Evolutionary conservation across 2,329 filamentous ascomycete genomes (phyloP), one percentile per base, ranked within the genome.

Genomic region (Cercospora sesami): DNA sequence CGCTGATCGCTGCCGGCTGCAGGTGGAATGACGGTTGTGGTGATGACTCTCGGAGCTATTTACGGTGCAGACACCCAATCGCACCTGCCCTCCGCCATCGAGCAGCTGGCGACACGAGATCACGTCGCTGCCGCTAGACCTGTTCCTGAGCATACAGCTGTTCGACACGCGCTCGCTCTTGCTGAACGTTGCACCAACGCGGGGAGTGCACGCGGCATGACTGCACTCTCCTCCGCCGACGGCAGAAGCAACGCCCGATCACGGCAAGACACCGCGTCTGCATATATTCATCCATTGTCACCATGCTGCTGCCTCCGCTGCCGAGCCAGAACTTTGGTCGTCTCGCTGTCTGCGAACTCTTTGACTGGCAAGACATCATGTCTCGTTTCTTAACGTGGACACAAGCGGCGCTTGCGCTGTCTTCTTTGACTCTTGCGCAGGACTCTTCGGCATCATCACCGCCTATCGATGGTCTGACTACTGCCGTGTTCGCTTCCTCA

Each of bases 371-470:
- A 12, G 26, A 26, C 53, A 31, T 28, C 30, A 74, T 74, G 73
- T 60, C 68, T 28, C 69, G 65, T 26, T 59, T 67, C 36, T 21
- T 51, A 10, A 60, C 53, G 30, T 75, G 72, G 72, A 66, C 60
- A 45, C 71, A 72, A 33, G 66, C 68, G 39, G 60, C 73, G 66
- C 69, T 75, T 64, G 69, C 73, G 10, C 28, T 69, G 21, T 72
- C 70, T 30, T 65, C 73, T 51, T 45, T 73, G 28, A 73, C 68
- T 36, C 62, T 66, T 48, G 73, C 71, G 4, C 75, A 75, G 64
- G 64, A 69, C 64, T 65, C 67, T 21, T 69, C 71, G 1, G 67
- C 69, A 21, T 73, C 68, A 9, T 39, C 66, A 16, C 45, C 62
- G 18, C 42, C 69, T 7, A 68, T 69, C 21, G 71, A 75, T 66